Base-by-base conservation (phyloP, 176 grass and related monocot species). In the Avena atlantica region DNA sequence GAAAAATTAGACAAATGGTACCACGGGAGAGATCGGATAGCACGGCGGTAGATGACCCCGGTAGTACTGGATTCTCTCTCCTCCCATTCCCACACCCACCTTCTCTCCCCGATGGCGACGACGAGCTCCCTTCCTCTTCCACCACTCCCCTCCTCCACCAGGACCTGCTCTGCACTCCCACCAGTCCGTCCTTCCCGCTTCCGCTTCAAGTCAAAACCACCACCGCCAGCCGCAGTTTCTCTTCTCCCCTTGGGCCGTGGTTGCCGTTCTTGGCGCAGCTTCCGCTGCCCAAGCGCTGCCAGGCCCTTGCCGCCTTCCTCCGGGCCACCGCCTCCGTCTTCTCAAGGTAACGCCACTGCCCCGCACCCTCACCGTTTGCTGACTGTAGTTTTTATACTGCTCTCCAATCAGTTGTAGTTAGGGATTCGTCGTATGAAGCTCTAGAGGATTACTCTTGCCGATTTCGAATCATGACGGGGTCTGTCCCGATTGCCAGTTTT, bases 241-340 rank as follows among this genome's bases (percentile, higher is more conserved):
- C 44, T 72, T 64, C 23, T 70, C 61, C 37, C 71, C 57, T 57
- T 55, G 44, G 64, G n/a, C 64, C 63, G 31, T 52, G 65, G 53
- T n/a, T 45, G 15, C 80, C 79, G 63, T 66, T 25, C 84, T 50
- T 65, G 59, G 21, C 23, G 17, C 55, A 19, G 89, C 4, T 31
- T 83, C 74, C 73, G 80, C 73, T 64, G 64, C 67, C 55, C 45
- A 53, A 80, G 73, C 17, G 84, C 84, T 67, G 79, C 89, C 12
- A 80, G 89, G 19, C 84, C 89, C 17, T 83, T 74, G 12, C 89
- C 89, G 17, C 84, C 89, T 63, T 78, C 89, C 25, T 83, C 89
- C 12, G 84, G 78, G 29, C 84, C 89, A 17, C 89, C 89, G 56
- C 63, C 77, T 37, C 78, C 83, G 25, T 62, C 89, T 65, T 65